Percentiles rank a stretch among this genome's conserved stretches.
Conservation (phyloP, 2,329 filamentous ascomycete genomes). For the Sclerotinia sclerotiorum region DNA sequence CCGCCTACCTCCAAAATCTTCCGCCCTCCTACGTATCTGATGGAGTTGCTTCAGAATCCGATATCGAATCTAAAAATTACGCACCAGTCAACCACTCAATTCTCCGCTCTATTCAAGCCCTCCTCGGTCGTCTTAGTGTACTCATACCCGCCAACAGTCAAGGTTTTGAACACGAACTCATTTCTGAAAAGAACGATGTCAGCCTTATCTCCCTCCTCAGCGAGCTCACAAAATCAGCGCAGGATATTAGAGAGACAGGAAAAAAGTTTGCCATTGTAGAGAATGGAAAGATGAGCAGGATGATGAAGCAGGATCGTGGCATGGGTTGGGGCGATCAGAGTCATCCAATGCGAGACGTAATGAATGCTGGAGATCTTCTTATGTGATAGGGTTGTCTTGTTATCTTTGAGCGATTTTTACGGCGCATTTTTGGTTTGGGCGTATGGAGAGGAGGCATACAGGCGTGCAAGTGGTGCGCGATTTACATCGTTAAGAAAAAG, state of each 20-base stretch:
- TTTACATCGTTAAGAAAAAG: background rate
- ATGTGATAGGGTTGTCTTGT: conserved; percentile 10
- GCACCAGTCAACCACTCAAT: conserved; percentile 60
- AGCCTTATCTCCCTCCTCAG: conserved; percentile 74
- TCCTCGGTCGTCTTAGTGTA: conserved; percentile 79
- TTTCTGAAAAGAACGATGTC: conserved; percentile 82
- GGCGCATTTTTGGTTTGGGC: conserved; percentile 15
- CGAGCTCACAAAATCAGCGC: conserved; percentile 69
- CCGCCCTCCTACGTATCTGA: conserved; percentile 63
- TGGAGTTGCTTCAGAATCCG: conserved; percentile 40
- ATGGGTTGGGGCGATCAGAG: conserved; percentile 10
- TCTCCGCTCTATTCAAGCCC: conserved; percentile 82
- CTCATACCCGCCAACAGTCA: conserved; percentile 68
- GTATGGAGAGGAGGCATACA: conserved; percentile 9
- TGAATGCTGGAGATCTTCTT: conserved; percentile 27
- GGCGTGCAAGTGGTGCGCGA: conserved; percentile 14
- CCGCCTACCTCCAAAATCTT: conserved; percentile 73
- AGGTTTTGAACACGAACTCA: conserved; percentile 67
- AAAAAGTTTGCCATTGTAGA: conserved; percentile 67
- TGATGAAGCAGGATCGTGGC: conserved; percentile 20
- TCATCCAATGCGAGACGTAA: conserved; percentile 23
- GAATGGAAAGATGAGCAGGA: conserved; percentile 11
- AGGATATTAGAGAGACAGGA: conserved; percentile 69
- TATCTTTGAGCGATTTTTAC: background rate
- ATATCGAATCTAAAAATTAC: conserved; percentile 33